Evolutionary conservation across 345 rosid genomes (phyloP), one percentile per base, ranked within the genome.

Genomic region (Syzygium oleosum): DNA sequence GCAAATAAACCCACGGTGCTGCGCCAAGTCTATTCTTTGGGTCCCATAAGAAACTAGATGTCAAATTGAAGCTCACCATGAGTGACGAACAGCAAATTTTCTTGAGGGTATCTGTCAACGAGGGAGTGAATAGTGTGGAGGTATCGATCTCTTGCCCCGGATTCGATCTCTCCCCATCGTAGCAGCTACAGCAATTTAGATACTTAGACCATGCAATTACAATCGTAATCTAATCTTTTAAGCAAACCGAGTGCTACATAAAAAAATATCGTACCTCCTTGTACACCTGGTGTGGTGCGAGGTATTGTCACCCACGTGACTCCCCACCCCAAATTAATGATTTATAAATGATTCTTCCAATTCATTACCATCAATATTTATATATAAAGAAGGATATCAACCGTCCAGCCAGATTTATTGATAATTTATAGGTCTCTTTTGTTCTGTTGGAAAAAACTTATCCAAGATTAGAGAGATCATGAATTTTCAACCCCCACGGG

Each of bases 11-110:
- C 38, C 38, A 34, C 38, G 38, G 38, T 34, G 38, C 38, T 34
- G 38, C 38, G 38, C 38, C 38, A 34, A 34, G 38, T 34, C 38
- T 3, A 34, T 34, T 34, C 38, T 34, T 34, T 34, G 38, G 38
- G 38, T 34, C 38, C 38, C 38, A 34, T 34, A 22, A 34, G 11
- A 68, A 68, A 19, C 9, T 22, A 34, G 34, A 34, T 68, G 79
- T 23, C 79, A 4, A 68, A 68, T 17, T 21, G 79, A 68, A 68
- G 85, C 87, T 90, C 91, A 95, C 99, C 99, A 85, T 96, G 99
- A 6, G 99, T 93, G 87, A 58, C 95, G 84, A 97, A 90, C 84
- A 97, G 93, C 93, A 97, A 87, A 88, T 97, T 96, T 84, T 97
- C 96, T 31, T 90, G 86, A 78, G 99, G 98, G 92, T 95, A 94